phyloP scores from a whole-genome alignment of 2,329 filamentous ascomycete species.

The Dothistroma pini region DNA sequence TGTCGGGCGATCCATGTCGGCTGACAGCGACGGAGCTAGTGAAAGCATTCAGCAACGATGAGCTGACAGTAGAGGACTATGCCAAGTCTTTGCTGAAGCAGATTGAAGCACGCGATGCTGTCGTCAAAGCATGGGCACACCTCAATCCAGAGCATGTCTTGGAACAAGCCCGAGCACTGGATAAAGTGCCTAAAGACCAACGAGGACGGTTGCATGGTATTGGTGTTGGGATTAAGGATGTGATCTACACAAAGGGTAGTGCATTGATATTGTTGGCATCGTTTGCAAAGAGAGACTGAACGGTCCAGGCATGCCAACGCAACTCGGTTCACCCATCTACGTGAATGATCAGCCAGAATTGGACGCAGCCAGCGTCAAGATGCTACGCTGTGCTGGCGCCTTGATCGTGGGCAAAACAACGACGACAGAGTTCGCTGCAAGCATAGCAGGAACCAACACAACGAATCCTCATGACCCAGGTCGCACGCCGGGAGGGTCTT shows the following conservation, averaged over 20 bases:
- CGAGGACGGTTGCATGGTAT: slow-evolving; percentile 57
- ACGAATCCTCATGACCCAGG: slow-evolving; percentile 53
- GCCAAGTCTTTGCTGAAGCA: slow-evolving; percentile 47
- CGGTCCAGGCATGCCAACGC: slow-evolving; percentile 51
- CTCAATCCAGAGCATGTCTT: slow-evolving; percentile 48
- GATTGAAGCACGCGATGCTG: slow-evolving; percentile 44
- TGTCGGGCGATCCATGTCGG: slow-evolving; percentile 17
- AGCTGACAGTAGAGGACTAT: slow-evolving; percentile 50
- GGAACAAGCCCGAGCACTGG: slow-evolving; percentile 48
- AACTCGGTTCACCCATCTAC: slow-evolving; percentile 56
- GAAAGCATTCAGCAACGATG: slow-evolving; percentile 37
- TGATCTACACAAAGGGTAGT: slow-evolving; percentile 54
- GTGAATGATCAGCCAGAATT: slow-evolving; percentile 42
- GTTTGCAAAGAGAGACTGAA: background rate
- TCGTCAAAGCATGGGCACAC: slow-evolving; percentile 52
- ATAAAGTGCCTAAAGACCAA: slow-evolving; percentile 46
- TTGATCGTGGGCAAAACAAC: slow-evolving; percentile 59
- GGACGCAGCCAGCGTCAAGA: slow-evolving; percentile 52
- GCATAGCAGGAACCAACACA: slow-evolving; percentile 50
- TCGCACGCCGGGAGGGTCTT: slow-evolving; percentile 64
- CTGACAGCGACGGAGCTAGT: slow-evolving; percentile 46
- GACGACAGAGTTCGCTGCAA: slow-evolving; percentile 63
- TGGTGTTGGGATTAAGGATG: slow-evolving; percentile 58
- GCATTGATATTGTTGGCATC: background rate
- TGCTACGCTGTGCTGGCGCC: slow-evolving; percentile 54